These are phyloP conservation scores for Saccharomycopsis microspora DNA, from an alignment of 805 yeast species.

Conservation along the genomic window DNA sequence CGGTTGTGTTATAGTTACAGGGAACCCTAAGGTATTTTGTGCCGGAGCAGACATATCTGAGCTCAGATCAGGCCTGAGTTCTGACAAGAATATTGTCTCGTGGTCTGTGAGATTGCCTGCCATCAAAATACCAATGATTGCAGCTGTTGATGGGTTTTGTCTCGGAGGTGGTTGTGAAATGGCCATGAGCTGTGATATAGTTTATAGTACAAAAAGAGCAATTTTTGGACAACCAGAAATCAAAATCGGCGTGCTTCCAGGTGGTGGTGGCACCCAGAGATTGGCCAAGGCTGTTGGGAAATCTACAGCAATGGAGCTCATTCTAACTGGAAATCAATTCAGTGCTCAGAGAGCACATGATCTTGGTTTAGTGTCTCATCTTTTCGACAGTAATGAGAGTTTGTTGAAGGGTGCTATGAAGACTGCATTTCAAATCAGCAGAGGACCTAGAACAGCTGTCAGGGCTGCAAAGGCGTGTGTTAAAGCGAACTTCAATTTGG, in stretches of 20 bases:
- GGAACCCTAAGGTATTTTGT: conserved; percentile 36
- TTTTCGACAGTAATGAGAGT: conserved; percentile 25
- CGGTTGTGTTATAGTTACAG: conserved; percentile 39
- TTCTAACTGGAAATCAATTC: conserved; percentile 36
- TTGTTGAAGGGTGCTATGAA: conserved; percentile 33
- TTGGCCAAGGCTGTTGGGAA: conserved; percentile 37
- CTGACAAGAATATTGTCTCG: conserved; percentile 20
- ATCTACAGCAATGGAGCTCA: conserved; percentile 36
- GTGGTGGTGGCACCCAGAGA: conserved; percentile 45
- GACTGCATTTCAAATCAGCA: conserved; percentile 31
- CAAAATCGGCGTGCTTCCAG: conserved; percentile 39
- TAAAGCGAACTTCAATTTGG: conserved; percentile 18
- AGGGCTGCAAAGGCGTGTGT: conserved; percentile 36
- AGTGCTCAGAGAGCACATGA: conserved; percentile 32
- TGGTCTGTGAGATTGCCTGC: conserved; percentile 25
- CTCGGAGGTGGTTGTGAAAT: conserved; percentile 48
- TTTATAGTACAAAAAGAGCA: conserved; percentile 38
- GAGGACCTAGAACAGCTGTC: conserved; percentile 31
- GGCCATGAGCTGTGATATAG: conserved; percentile 39
- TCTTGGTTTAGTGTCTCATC: conserved; percentile 37
- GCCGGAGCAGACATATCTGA: conserved; percentile 48
- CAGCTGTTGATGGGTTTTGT: conserved; percentile 39
- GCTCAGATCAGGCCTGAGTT: conserved; percentile 29
- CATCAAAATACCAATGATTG: conserved; percentile 36
- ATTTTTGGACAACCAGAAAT: conserved; percentile 46